phyloP scores from a whole-genome alignment of 352 stramenopile genomes.

The Phytophthora pinifolia region DNA sequence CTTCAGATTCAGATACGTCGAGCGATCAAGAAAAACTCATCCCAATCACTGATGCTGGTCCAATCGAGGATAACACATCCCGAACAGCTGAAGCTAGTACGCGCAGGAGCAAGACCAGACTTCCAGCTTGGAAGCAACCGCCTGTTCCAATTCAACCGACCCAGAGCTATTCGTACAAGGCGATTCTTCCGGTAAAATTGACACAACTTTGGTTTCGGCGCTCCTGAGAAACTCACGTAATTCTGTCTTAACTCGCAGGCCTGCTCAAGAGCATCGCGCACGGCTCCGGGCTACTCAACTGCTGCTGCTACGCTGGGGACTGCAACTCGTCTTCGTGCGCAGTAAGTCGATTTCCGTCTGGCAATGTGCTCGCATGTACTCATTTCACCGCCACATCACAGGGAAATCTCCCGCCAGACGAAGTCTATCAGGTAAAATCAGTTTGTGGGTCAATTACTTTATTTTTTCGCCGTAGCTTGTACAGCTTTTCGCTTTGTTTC shows the following conservation, averaged over 20 bases:
- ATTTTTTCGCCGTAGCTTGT: conserved; percentile 2
- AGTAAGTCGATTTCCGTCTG: conserved; percentile 17
- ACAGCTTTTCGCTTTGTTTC: conserved; percentile 33
- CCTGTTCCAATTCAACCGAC: conserved; percentile 56
- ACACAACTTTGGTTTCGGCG: no score
- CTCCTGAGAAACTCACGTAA: background rate
- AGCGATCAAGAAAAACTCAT: background rate
- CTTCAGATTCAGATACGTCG: conserved; percentile 10
- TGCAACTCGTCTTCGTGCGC: conserved; percentile 17
- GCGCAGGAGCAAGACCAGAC: conserved; percentile 11
- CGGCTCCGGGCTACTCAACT: conserved; percentile 8
- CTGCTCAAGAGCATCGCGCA: conserved; percentile 6
- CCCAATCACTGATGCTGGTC: background rate
- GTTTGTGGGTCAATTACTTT: conserved; percentile 3
- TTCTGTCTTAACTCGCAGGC: conserved; percentile 4
- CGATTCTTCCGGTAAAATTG: conserved; percentile 46
- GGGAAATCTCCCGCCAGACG: conserved; percentile 9
- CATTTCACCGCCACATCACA: conserved; percentile 4
- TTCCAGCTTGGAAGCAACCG: conserved; percentile 55
- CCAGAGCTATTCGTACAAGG: conserved; percentile 56
- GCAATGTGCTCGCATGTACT: background rate
- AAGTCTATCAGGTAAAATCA: conserved; percentile 1
- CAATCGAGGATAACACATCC: background rate
- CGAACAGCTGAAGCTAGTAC: background rate
- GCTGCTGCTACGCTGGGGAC: conserved; percentile 11